Conservation (phyloP, 371 early-diverging fungal species). For the Entomophthora muscae region DNA sequence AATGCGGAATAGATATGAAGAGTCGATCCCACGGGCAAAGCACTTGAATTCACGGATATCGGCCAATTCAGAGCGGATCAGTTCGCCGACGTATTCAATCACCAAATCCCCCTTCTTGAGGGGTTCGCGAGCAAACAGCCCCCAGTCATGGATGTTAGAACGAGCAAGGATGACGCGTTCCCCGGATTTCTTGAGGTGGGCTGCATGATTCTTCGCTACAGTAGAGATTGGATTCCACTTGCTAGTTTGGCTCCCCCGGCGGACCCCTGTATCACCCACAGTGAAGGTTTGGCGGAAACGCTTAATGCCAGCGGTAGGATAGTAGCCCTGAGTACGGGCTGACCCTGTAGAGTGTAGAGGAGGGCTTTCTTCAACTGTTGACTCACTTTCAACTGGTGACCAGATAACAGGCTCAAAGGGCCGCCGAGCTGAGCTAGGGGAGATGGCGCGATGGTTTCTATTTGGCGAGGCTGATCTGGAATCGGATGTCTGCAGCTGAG, state of each 20-base stretch:
- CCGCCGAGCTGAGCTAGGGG: not conserved
- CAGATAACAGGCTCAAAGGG: not conserved
- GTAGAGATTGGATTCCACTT: conserved; percentile 39
- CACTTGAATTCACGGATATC: conserved; percentile 89
- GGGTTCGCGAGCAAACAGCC: conserved; percentile 80
- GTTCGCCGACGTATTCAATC: conserved; percentile 97
- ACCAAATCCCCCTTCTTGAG: conserved; percentile 88
- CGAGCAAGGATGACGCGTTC: conserved; percentile 77
- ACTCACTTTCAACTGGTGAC: not conserved
- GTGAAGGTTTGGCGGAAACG: conserved; percentile 3
- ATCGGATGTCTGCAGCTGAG: conserved; percentile 6
- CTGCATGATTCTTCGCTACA: conserved; percentile 41
- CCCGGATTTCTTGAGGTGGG: conserved; percentile 74
- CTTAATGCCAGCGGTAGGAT: conserved; percentile 13
- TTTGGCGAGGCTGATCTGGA: not conserved
- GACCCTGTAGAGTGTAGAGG: conserved; percentile 41
- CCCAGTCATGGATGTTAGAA: conserved; percentile 91
- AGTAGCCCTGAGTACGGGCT: conserved; percentile 63
- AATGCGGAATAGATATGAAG: conserved; percentile 89
- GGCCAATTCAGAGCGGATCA: conserved; percentile 86
- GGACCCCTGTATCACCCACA: conserved; percentile 14
- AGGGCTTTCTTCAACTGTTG: not conserved
- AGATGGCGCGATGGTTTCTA: not conserved
- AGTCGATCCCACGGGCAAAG: conserved; percentile 77
- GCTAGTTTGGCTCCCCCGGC: conserved; percentile 22